Percentiles rank a stretch among this genome's conserved stretches.
phyloP scores from a whole-genome alignment of 352 stramenopile species.

The Pythium rhizo-oryzae region DNA sequence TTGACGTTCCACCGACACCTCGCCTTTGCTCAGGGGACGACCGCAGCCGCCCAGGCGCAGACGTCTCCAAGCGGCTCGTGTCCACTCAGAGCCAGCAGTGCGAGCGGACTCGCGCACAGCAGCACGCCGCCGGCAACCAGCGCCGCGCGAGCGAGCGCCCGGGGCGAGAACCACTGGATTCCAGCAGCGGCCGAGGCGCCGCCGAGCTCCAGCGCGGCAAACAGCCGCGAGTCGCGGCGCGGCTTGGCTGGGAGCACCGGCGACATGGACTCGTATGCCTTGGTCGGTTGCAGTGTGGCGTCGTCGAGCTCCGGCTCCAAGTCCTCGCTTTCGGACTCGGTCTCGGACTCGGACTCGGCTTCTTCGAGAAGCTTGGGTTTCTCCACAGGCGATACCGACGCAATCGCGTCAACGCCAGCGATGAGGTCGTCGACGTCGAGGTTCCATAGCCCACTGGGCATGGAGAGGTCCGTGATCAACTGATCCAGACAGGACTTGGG shows the following conservation, averaged over 20 bases:
- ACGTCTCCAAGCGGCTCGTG: too few species aligned
- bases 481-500: background rate
- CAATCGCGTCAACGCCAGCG: background rate
- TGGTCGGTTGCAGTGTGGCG: background rate
- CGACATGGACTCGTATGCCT: background rate
- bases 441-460: background rate
- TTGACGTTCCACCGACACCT: too few species aligned
- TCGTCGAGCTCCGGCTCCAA: background rate
- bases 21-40: too few species aligned
- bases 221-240: slow-evolving; percentile 12
- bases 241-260: too few species aligned
- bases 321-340: slow-evolving; percentile 9
- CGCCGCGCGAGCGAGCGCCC: background rate
- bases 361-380: background rate
- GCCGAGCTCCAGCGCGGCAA: slow-evolving; percentile 12
- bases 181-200: background rate
- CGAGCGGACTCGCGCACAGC: background rate
- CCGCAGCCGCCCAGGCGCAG: too few species aligned
- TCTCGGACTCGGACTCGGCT: background rate
- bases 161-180: background rate
- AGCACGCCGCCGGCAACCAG: background rate
- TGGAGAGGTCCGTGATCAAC: background rate
- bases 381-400: background rate
- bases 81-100: background rate
- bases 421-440: background rate